Base-by-base conservation (phyloP, 495 filamentous ascomycete species). In the Aspergillus biplanus region DNA sequence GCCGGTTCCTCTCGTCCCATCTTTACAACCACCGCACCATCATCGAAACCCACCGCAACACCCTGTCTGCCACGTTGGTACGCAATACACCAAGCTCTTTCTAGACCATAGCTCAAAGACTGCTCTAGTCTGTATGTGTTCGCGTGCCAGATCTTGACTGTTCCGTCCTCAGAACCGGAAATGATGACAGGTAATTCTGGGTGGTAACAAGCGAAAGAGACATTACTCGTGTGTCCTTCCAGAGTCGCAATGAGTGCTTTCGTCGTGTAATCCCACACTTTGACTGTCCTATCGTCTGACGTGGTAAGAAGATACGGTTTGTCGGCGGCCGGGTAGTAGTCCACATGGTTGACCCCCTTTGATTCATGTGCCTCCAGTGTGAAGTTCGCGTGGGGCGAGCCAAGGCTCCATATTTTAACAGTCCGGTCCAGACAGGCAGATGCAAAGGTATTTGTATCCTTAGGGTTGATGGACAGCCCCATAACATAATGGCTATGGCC, bases 391-490 rank as follows among this genome's bases (percentile, higher is more conserved):
- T 91, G 91, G 9, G 83, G 78, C 4, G 92, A 96, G 27, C 95
- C 95, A 68, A 99, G 82, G 70, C 89, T 96, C 95, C 95, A 99
- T 72, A 99, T 97, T 84, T 99, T 99, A 62, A 99, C 93, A 4
- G 93, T 96, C 62, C 95, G 86, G 74, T 99, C 95, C 70, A 99
- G 79, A 84, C 95, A 99, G 9, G 95, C 96, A 4, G 92, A 96
- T 34, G 95, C 95, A 73, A 99, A 99, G 16, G 95, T 93, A 73
- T 99, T 99, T 21, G 96, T 97, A 68, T 98, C 95, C 75, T 98
- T 99, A 15, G 95, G 95, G 76, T 99, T 98, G 74, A 99, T 97
- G n/a, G 96, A 88, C 65, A 99, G 84, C n/a, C 93, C 92, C 96
- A 99, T 99, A 46, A 98, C 95, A 82, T 93, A 97, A 78, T 97